Evolutionary conservation across 345 rosid genomes (phyloP), one percentile per base, ranked within the genome.

Genomic region (Aurinia saxatilis): DNA sequence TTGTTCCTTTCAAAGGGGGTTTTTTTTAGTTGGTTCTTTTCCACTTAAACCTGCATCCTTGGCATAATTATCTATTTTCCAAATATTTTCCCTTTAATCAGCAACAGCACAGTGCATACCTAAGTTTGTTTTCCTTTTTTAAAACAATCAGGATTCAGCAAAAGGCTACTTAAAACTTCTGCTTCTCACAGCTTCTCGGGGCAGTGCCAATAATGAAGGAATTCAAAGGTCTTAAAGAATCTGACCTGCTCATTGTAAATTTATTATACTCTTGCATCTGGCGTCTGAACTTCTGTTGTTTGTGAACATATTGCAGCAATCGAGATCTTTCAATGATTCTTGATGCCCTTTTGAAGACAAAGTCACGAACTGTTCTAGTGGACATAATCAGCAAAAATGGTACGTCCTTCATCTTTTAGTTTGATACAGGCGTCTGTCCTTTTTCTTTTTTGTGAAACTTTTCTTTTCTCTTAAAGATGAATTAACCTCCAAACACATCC

Each of bases 241-340:
- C 54, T 67, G 17, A 13, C 45, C 57, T 51, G 4, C 53, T 34
- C 19, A 48, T 58, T 51, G 10, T 55, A 13, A 18, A 37, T 70
- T 35, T 29, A 9, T 44, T 47, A 14, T 44, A 19, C 37, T 54
- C 52, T n/a, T 57, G 19, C 44, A 10, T 31, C 11, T 34, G 48
- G 36, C 60, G 30, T 56, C 53, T 70, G 59, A 34, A 39, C 55
- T 74, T 25, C 52, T 71, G 50, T 38, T 57, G 8, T 40, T 56
- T 72, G 55, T 66, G 57, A 66, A 65, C 66, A 16, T 77, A 16
- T 72, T 71, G 79, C 90, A 93, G 99, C 80, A 93, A 86, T 77
- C 92, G 96, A 63, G 99, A 93, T 71, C 93, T 93, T 65, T 93
- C 99, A 45, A 93, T 93, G 97, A 87, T 93, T 64, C 96, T 93